phyloP scores from a whole-genome alignment of 2,329 filamentous ascomycete species.

The Apiospora arundinis region DNA sequence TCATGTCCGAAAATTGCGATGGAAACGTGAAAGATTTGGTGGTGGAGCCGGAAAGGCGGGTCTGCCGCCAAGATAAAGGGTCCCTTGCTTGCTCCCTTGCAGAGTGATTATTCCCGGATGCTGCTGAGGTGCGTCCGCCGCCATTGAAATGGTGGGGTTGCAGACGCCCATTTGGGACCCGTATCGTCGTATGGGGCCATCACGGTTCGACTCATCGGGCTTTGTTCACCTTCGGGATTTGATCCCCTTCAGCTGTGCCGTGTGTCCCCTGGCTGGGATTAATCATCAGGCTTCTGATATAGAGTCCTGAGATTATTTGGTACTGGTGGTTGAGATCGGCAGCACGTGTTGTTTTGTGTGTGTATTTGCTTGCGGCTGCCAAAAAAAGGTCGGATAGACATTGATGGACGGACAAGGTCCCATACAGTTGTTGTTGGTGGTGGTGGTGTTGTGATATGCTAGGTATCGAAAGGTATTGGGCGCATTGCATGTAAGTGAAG shows the following conservation, averaged over 20 bases:
- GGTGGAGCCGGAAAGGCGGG: background rate
- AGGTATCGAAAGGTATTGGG: background rate
- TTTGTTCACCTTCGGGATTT: slow-evolving; percentile 4
- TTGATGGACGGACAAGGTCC: background rate
- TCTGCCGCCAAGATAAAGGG: slow-evolving; percentile 7
- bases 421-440: background rate
- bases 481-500: background rate
- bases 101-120: slow-evolving; percentile 11
- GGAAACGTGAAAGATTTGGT: background rate
- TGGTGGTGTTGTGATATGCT: background rate
- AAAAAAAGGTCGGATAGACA: background rate
- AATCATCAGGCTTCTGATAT: background rate
- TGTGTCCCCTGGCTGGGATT: background rate
- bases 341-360: background rate
- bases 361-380: background rate
- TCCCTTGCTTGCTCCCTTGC: background rate
- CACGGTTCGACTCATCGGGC: background rate
- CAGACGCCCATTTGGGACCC: background rate
- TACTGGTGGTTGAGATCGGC: background rate
- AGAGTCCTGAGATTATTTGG: background rate
- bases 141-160: background rate
- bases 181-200: background rate
- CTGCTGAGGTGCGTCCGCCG: slow-evolving; percentile 3
- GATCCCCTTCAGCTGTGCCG: background rate
- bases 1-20: slow-evolving; percentile 14